These are phyloP conservation scores for Penicillium sp. DNA, from an alignment of 2,329 filamentous ascomycete species.

Conservation along the genomic window DNA sequence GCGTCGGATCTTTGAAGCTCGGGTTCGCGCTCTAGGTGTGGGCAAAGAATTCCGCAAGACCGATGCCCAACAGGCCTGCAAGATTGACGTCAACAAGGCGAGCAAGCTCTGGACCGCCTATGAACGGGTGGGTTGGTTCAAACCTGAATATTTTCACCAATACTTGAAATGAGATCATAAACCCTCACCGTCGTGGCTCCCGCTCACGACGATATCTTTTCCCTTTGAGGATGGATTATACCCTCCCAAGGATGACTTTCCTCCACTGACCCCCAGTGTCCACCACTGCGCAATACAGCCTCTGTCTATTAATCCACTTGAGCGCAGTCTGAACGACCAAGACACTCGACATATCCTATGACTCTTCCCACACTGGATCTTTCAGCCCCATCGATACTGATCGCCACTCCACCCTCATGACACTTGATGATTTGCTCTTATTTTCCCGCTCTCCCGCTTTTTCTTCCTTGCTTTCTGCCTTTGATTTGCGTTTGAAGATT, in stretches of 20 bases:
- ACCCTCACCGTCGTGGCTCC: neutral
- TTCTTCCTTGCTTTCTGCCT: neutral
- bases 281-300: constrained; percentile 2
- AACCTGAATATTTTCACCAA: constrained; percentile 53
- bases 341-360: neutral
- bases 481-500: constrained; percentile 15
- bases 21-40: constrained; percentile 66
- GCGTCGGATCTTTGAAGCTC: constrained; percentile 81
- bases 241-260: neutral
- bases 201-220: neutral
- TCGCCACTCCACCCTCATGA: constrained; percentile 6
- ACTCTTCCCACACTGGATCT: neutral
- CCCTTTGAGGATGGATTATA: neutral
- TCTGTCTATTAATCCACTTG: constrained; percentile 11
- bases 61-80: constrained; percentile 93
- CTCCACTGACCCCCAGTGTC: constrained; percentile 1
- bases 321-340: constrained; percentile 5
- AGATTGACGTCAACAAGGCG: constrained; percentile 97
- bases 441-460: neutral
- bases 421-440: constrained; percentile 17
- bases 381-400: neutral
- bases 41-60: constrained; percentile 92
- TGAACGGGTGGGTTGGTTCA: constrained; percentile 82
- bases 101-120: constrained; percentile 90
- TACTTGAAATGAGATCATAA: constrained; percentile 28